Conservation (phyloP, 768 basidiomycete species). For the Suillus decipiens region DNA sequence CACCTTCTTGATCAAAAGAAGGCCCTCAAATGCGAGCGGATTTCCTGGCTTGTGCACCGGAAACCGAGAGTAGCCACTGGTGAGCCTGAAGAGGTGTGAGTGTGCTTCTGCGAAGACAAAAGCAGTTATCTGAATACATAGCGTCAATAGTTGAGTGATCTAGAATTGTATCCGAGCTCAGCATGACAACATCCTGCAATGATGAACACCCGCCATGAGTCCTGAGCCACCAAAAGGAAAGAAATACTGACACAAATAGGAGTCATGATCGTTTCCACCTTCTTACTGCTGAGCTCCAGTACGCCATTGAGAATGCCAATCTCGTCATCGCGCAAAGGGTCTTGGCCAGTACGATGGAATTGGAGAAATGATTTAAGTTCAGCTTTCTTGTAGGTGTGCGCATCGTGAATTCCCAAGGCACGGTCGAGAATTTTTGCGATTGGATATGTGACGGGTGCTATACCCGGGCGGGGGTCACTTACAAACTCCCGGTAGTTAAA, state of each 20-base stretch:
- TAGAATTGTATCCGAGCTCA: conserved; percentile 75
- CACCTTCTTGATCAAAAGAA: conserved; percentile 84
- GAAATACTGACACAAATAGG: conserved; percentile 56
- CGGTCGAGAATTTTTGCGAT: conserved; percentile 74
- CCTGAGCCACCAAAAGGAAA: conserved; percentile 30
- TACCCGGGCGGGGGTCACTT: background rate
- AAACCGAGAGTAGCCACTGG: conserved; percentile 88
- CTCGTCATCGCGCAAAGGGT: conserved; percentile 76
- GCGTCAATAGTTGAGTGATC: conserved; percentile 78
- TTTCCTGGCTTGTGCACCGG: conserved; percentile 80
- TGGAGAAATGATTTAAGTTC: conserved; percentile 78
- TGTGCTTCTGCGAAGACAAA: conserved; percentile 5
- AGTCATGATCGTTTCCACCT: conserved; percentile 80
- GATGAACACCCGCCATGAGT: conserved; percentile 45
- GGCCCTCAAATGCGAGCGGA: conserved; percentile 71
- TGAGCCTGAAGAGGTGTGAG: conserved; percentile 41
- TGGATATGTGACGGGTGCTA: conserved; percentile 78
- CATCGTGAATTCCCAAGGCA: conserved; percentile 73
- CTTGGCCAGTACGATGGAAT: conserved; percentile 76
- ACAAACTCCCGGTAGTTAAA: conserved; percentile 9
- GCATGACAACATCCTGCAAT: conserved; percentile 74
- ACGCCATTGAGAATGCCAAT: conserved; percentile 81
- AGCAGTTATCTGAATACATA: conserved; percentile 46
- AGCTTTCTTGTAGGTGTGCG: conserved; percentile 79
- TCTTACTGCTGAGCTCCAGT: conserved; percentile 76